Evolutionary conservation across 2,329 filamentous ascomycete species (phyloP), one percentile per base, ranked within the genome.

Genomic region (Ophioceras dolichostomum): DNA sequence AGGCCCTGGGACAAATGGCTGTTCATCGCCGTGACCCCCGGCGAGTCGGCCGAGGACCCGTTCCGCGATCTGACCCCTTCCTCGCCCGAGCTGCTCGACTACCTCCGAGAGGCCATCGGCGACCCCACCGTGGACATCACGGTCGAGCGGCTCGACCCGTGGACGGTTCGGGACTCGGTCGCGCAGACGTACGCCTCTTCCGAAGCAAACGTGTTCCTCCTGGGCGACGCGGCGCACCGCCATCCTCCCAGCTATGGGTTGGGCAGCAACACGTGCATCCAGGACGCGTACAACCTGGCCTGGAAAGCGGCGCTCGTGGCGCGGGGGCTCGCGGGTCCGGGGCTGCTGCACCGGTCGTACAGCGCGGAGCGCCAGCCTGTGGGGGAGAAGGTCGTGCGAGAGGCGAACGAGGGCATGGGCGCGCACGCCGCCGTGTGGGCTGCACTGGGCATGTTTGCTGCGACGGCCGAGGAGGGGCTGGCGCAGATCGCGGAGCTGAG

Each of bases 1-100:
- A 73, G 69, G 54, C 67, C 73, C 0, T 79, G 74, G 74, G 49
- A 68, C 43, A 69, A 79, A 55, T 80, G 73, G 73, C 62, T 73
- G 56, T 70, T 71, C 32, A 70, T 73, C 39, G 59, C 56, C 24
- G 55, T 69, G 20, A 56, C 72, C 3, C 70, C 78, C 37, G 73
- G 73, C 0, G 71, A 77, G 45, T 65, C 69, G 19, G 61, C 62
- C 0, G 51, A 69, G 10, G 56, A 12, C 39, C 43, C 12, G 42
- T 43, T 14, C 28, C 39, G 1, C 39, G 24, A n/a, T 4, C 12
- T 29, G 28, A 38, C 53, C 55, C 12, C 58, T 0, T 53, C 58
- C 1, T 43, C 57, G 4, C 63, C 64, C 21, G 57, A 67, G 42
- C 66, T 61, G 42, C 32, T 61, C 10, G 47, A 57, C 29, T 54